phyloP scores from a whole-genome alignment of 1,284 basidiomycete genomes.

The Moesziomyces antarcticus region DNA sequence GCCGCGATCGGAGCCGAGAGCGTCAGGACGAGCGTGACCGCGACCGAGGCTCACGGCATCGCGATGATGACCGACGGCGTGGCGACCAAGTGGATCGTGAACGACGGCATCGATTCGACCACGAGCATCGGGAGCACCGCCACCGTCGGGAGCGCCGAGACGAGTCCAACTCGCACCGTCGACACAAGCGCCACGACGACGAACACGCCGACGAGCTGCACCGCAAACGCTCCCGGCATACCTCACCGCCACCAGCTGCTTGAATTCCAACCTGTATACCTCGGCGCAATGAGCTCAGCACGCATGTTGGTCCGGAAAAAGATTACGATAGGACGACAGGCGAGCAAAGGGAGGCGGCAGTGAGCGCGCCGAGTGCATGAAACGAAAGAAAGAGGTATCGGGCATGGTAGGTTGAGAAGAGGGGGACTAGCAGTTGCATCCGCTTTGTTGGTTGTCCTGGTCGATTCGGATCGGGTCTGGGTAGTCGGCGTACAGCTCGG shows the following conservation, averaged over 20 bases:
- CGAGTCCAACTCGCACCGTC: background rate
- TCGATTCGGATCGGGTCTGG: constrained; percentile 99
- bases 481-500: constrained; percentile 96
- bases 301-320: background rate
- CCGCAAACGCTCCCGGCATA: background rate
- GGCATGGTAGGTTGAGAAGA: background rate
- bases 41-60: constrained; percentile 2
- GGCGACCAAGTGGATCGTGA: background rate
- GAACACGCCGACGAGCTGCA: background rate
- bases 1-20: constrained; percentile 6
- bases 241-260: background rate
- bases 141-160: constrained; percentile 7
- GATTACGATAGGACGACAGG: background rate
- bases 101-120: constrained; percentile 10
- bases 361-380: background rate
- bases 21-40: constrained; percentile 3
- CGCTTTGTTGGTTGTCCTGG: constrained; percentile 88
- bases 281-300: background rate
- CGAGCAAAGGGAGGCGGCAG: background rate
- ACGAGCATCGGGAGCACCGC: constrained; percentile 1
- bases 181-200: constrained; percentile 8
- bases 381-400: constrained; percentile 17
- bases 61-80: background rate
- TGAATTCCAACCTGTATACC: background rate
- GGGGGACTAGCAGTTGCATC: constrained; percentile 82